phyloP scores from a whole-genome alignment of 1,139 yeast species.

The Arxiozyma bovina region DNA sequence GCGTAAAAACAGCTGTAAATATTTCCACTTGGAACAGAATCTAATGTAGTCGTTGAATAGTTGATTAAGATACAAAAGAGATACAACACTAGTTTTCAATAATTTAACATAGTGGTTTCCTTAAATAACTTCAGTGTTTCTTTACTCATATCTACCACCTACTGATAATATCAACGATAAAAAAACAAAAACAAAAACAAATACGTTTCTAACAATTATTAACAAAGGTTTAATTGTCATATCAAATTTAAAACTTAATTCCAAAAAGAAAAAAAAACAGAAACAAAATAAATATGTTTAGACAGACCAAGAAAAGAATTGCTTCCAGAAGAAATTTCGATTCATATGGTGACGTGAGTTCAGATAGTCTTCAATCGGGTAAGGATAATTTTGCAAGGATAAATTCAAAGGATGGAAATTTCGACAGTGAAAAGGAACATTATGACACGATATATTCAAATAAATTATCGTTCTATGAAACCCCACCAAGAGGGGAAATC shows the following conservation, averaged over 20 bases:
- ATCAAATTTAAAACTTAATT: too few species aligned
- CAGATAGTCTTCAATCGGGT: conserved; percentile 1
- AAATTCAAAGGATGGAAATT: conserved; percentile 9
- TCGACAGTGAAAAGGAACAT: conserved; percentile 23
- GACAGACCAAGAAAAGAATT: conserved; percentile 67
- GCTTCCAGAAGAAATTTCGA: conserved; percentile 69
- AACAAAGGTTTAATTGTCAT: too few species aligned
- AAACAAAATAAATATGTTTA: conserved; percentile 47
- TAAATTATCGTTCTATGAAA: conserved; percentile 44
- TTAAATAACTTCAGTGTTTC: neutral
- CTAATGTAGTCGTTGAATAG: neutral
- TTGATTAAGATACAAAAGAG: neutral
- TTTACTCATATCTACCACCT: neutral
- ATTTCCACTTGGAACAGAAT: neutral
- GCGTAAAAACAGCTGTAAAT: neutral
- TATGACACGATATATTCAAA: conserved; percentile 28
- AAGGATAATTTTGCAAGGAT: conserved; percentile 12
- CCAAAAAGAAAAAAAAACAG: neutral
- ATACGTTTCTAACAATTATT: too few species aligned
- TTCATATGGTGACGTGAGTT: conserved; percentile 8
- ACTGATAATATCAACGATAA: too few species aligned
- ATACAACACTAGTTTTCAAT: neutral
- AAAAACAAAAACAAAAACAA: too few species aligned
- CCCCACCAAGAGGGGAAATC: conserved; percentile 76
- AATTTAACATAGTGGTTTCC: neutral